A percentile compares a stretch with the other conserved stretches of the same genome.
phyloP scores from a whole-genome alignment of 352 stramenopile genomes.

The Elongisporangium undulatum region DNA sequence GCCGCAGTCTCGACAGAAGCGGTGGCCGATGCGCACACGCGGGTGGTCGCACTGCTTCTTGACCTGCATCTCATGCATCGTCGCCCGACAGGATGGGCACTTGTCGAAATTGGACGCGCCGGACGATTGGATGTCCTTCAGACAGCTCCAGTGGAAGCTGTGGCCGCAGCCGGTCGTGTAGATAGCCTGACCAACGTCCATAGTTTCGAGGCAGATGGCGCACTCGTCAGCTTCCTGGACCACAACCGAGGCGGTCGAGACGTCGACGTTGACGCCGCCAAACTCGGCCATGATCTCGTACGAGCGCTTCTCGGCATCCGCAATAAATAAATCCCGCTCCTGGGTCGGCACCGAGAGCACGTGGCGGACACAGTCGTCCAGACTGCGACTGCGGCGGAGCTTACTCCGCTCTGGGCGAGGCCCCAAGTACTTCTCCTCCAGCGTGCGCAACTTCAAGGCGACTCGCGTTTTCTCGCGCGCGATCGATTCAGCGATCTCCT shows the following conservation, averaged over 20 bases:
- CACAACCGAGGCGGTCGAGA: slow-evolving; percentile 28
- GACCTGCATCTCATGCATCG: slow-evolving; percentile 77
- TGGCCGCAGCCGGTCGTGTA: slow-evolving; percentile 82
- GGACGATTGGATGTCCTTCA: slow-evolving; percentile 80
- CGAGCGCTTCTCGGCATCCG: slow-evolving; percentile 56
- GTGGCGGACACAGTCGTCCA: slow-evolving; percentile 42
- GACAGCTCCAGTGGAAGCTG: slow-evolving; percentile 82
- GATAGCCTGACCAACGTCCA: slow-evolving; percentile 77
- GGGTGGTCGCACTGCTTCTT: slow-evolving; percentile 84
- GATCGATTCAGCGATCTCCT: slow-evolving; percentile 38
- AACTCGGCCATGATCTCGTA: slow-evolving; percentile 35
- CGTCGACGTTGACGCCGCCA: slow-evolving; percentile 11
- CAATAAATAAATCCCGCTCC: slow-evolving; percentile 44
- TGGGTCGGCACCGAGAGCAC: slow-evolving; percentile 28
- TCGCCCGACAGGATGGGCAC: slow-evolving; percentile 71
- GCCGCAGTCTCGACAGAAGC: slow-evolving; percentile 79
- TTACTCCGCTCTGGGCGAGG: slow-evolving; percentile 38
- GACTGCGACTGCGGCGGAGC: slow-evolving; percentile 36
- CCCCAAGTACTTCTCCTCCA: slow-evolving; percentile 60
- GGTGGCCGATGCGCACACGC: slow-evolving; percentile 70
- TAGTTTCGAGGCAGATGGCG: slow-evolving; percentile 79
- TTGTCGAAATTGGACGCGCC: slow-evolving; percentile 83
- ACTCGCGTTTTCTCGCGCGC: slow-evolving; percentile 30
- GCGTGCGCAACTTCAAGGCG: slow-evolving; percentile 33
- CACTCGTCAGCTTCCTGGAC: slow-evolving; percentile 75